Evolutionary conservation across 75 land plant genomes (phyloP).

Genomic region (Isoetes taiwanensis): DNA sequence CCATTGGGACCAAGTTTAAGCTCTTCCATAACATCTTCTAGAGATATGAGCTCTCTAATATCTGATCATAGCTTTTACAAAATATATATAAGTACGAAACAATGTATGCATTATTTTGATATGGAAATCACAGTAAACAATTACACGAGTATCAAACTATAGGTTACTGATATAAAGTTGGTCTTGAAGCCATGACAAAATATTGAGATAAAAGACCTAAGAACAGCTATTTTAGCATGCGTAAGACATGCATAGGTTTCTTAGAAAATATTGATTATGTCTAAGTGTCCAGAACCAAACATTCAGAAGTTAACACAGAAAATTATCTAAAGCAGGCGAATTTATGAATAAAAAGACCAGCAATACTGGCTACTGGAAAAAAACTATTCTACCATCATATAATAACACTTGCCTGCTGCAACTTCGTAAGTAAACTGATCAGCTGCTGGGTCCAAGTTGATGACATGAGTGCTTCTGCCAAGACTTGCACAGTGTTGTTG

Average conservation of each 20-base stretch:
- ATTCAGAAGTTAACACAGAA: no score
- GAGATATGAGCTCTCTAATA: slow-evolving; percentile 75
- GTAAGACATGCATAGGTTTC: no score
- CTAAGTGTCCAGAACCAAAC: no score
- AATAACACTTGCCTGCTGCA: slow-evolving; percentile 45
- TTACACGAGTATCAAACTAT: neutral
- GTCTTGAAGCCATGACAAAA: no score
- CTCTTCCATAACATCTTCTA: slow-evolving; percentile 99
- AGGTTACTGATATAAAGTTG: neutral
- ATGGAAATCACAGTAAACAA: neutral
- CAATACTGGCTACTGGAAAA: neutral
- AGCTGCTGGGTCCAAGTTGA: slow-evolving; percentile 95
- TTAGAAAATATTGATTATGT: no score
- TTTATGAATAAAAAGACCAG: neutral
- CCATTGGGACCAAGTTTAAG: slow-evolving; percentile 94
- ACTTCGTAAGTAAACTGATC: slow-evolving; percentile 88
- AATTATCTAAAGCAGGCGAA: no score
- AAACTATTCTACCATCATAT: neutral
- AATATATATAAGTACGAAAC: neutral
- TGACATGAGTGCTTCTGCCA: slow-evolving; percentile 59
- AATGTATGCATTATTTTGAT: neutral
- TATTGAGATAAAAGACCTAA: neutral
- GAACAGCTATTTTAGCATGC: no score
- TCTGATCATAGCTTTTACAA: slow-evolving; percentile 23
- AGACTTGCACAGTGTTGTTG: slow-evolving; percentile 67